phyloP scores from a whole-genome alignment of 768 basidiomycete genomes.

The Amanita brunnescens region DNA sequence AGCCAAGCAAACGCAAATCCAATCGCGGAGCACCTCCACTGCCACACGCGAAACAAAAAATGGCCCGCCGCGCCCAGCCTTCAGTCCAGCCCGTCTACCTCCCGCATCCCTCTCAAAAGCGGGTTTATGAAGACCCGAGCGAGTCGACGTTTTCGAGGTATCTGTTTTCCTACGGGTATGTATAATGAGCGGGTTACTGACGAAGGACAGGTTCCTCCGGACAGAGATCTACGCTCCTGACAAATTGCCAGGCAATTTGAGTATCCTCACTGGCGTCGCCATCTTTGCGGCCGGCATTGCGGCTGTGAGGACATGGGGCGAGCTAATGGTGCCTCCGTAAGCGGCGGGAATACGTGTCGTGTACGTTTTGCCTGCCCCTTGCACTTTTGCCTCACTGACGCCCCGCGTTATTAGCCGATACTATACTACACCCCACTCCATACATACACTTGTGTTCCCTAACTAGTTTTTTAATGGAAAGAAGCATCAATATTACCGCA shows the following conservation, averaged over 20 bases:
- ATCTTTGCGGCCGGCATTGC: constrained; percentile 67
- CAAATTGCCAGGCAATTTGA: constrained; percentile 68
- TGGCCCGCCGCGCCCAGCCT: constrained; percentile 63
- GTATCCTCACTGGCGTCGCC: constrained; percentile 52
- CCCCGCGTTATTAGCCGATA: too few species aligned
- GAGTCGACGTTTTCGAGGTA: constrained; percentile 52
- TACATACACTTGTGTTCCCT: too few species aligned
- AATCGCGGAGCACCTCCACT: background rate
- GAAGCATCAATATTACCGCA: too few species aligned
- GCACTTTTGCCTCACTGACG: background rate
- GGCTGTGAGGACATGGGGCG: constrained; percentile 70
- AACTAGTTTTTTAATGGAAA: too few species aligned
- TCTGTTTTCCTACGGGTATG: background rate
- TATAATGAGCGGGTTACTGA: background rate
- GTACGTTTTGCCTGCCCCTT: background rate
- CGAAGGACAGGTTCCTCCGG: constrained; percentile 33
- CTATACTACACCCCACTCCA: too few species aligned
- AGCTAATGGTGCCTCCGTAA: constrained; percentile 63
- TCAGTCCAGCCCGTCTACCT: constrained; percentile 49
- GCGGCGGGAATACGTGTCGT: background rate
- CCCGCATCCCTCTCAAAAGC: constrained; percentile 33
- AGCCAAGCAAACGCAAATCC: background rate
- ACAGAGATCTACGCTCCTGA: constrained; percentile 66
- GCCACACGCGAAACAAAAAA: too few species aligned
- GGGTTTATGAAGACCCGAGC: constrained; percentile 44